Base-by-base conservation (phyloP, 495 filamentous ascomycete genomes). In the Zalerion maritima region DNA sequence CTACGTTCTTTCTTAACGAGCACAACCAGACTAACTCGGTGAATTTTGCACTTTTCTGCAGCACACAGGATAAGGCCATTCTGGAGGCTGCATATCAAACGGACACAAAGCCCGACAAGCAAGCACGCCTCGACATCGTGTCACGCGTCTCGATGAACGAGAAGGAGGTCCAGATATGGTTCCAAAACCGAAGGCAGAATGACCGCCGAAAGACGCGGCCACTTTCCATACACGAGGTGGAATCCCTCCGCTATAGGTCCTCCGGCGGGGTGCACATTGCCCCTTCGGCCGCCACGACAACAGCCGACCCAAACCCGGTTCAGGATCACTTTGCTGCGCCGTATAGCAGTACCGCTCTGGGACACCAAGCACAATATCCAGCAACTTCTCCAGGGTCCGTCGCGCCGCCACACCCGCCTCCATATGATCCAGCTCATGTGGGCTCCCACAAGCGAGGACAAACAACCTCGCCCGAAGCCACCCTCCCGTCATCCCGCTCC, bases 91-190 rank as follows among this genome's bases (percentile, higher is more conserved):
- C 89, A 42, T 96, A 92, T 49, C 64, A 72, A 38, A 62, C 61
- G 20, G 86, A 94, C 46, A 66, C 84, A 3, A 94, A 93, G 49
- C 91, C 91, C 30, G 89, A 96, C 60, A 94, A 94, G 54, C 64
- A 73, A 10, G 76, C 79, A 45, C 80, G 89, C 47, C 65, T 77
- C 24, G 77, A 75, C 42, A 82, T 99, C 34, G 78, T 86, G 31
- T 71, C 67, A 52, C 73, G 71, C 47, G 91, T 96, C 31, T 75
- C 79, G 25, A 67, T 99, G 42, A 89, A 81, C 37, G 89, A 99
- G 57, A 94, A 94, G 52, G 87, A 94, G 63, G 83, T 96, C 11
- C 91, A 96, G 72, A 94, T 99, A 42, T 99, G 91, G 91, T 99
- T 99, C 55, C 91, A 96, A 49, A 99, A 99, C 43, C 75, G 86